Evolutionary conservation across 805 yeast species (phyloP).

Genomic region (Lipomyces yamanashiensis): DNA sequence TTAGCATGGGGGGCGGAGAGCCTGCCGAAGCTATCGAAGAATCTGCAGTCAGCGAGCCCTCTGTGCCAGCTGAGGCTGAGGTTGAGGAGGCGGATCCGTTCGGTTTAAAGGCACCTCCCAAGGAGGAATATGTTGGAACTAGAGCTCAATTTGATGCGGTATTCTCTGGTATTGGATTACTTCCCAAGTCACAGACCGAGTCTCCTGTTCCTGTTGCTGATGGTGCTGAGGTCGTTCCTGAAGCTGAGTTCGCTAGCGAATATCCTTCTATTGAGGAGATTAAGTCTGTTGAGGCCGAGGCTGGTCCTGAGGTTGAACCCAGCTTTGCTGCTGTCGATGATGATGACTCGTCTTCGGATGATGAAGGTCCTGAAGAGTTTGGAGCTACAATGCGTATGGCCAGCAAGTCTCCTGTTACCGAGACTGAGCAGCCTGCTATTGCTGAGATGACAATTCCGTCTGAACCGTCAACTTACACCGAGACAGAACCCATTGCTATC

Average conservation of each 20-base stretch:
- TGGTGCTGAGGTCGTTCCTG: constrained; percentile 1
- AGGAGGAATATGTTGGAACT: constrained; percentile 30
- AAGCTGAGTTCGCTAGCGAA: constrained; percentile 30
- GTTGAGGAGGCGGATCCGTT: constrained; percentile 31
- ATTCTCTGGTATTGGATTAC: constrained; percentile 27
- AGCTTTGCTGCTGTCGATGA: constrained; percentile 36
- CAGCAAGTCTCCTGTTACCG: constrained; percentile 2
- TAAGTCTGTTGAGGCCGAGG: neutral
- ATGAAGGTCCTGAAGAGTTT: constrained; percentile 40
- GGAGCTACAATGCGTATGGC: constrained; percentile 15
- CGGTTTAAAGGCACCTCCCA: constrained; percentile 10
- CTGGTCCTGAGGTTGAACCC: constrained; percentile 32
- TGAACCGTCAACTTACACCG: constrained; percentile 12
- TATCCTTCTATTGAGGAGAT: constrained; percentile 40
- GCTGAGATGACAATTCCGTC: neutral
- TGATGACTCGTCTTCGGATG: constrained; percentile 41
- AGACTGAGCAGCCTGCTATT: neutral
- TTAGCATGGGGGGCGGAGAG: constrained; percentile 1
- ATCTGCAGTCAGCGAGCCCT: neutral
- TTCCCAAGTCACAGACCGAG: constrained; percentile 16
- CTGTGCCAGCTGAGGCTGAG: constrained; percentile 14
- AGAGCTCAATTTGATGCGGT: constrained; percentile 35
- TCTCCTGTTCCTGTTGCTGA: neutral
- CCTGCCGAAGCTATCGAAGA: constrained; percentile 3
- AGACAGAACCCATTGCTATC: constrained; percentile 4